A percentile compares a stretch with the other conserved stretches of the same genome.
Conservation (phyloP, 352 stramenopile genomes). For the Phytophthora sp. region DNA sequence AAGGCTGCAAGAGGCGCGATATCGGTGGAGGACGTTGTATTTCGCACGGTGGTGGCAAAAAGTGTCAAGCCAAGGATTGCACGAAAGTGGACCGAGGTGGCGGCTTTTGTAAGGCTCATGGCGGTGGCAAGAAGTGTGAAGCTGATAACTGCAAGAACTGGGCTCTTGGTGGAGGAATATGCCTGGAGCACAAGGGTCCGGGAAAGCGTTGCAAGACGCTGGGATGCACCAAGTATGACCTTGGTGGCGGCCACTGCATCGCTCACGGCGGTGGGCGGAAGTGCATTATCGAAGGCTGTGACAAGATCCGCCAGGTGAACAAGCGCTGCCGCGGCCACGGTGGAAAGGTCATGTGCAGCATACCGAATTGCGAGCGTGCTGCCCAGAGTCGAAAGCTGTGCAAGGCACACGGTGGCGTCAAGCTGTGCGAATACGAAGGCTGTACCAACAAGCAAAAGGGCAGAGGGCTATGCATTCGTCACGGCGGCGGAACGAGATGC, state of each 20-base stretch:
- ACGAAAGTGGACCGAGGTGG: slow-evolving; percentile 83
- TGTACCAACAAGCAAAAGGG: slow-evolving; percentile 88
- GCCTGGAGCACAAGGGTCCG: slow-evolving; percentile 75
- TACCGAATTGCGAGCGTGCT: slow-evolving; percentile 80
- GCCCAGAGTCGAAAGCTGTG: slow-evolving; percentile 85
- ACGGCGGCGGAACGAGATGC: slow-evolving; percentile 83
- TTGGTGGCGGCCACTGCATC: slow-evolving; percentile 86
- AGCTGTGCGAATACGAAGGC: slow-evolving; percentile 72
- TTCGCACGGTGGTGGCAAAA: slow-evolving; percentile 87
- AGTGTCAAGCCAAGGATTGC: slow-evolving; percentile 72
- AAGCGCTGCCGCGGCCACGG: slow-evolving; percentile 85
- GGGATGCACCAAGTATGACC: slow-evolving; percentile 82
- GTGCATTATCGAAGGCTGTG: slow-evolving; percentile 83
- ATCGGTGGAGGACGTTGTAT: slow-evolving; percentile 89
- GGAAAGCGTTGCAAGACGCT: slow-evolving; percentile 82
- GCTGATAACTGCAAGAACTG: slow-evolving; percentile 78
- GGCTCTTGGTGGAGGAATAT: slow-evolving; percentile 82
- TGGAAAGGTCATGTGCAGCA: slow-evolving; percentile 77
- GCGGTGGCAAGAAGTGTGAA: slow-evolving; percentile 87
- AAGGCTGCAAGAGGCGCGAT: slow-evolving; percentile 81
- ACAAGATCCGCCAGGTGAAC: slow-evolving; percentile 88
- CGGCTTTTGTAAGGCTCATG: slow-evolving; percentile 83
- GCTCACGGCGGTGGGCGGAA: slow-evolving; percentile 83
- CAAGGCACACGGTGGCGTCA: slow-evolving; percentile 82
- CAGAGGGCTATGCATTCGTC: slow-evolving; percentile 84